Conservation (phyloP, 2,329 filamentous ascomycete species). For the Periglandula ipomoeae region DNA sequence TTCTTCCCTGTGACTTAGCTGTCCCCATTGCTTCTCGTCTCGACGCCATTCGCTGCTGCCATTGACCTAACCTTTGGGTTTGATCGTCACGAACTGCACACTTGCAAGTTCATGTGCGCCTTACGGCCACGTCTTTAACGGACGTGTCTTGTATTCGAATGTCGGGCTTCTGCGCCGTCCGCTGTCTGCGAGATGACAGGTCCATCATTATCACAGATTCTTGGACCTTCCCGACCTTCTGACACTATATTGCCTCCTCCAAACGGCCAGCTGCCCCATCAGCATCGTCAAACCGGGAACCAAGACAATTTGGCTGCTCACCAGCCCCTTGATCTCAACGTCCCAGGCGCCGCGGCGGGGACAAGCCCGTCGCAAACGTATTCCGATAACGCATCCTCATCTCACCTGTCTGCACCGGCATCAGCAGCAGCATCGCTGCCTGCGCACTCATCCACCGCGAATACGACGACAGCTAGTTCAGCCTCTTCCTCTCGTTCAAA, state of each 20-base stretch:
- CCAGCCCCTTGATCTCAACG: neutral
- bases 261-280: neutral
- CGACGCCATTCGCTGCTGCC: too few relatives aligned
- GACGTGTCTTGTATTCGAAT: neutral
- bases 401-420: neutral
- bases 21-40: too few relatives aligned
- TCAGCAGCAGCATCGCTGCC: neutral
- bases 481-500: constrained; percentile 5
- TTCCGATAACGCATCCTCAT: too few relatives aligned
- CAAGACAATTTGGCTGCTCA: neutral
- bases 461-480: constrained; percentile 1
- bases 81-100: too few relatives aligned
- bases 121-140: neutral
- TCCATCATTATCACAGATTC: constrained; percentile 22
- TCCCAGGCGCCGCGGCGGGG: neutral
- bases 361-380: too few relatives aligned
- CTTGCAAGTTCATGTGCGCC: neutral
- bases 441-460: constrained; percentile 2
- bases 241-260: constrained; percentile 2
- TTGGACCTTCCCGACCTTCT: constrained; percentile 19
- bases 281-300: neutral
- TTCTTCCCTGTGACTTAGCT: too few relatives aligned
- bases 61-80: too few relatives aligned
- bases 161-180: constrained; percentile 1
- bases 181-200: constrained; percentile 18